Evolutionary conservation across 1,284 basidiomycete species (phyloP).

Genomic region (Marasmius fiardii): DNA sequence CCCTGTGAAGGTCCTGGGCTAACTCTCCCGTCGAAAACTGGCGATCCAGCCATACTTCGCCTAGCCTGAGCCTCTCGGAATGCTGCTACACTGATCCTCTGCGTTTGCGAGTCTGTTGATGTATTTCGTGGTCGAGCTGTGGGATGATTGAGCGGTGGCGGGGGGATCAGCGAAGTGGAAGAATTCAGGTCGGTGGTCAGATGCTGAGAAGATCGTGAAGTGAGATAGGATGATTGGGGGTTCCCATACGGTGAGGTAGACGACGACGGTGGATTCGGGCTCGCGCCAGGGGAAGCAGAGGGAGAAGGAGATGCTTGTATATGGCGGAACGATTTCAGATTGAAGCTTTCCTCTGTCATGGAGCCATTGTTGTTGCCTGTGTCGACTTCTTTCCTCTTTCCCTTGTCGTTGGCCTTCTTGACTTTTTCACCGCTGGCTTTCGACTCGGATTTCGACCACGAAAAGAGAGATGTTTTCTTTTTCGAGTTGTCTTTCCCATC

Average conservation of each 20-base stretch:
- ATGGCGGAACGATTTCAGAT: slow-evolving; percentile 70
- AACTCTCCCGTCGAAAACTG: slow-evolving; percentile 41
- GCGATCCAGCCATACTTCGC: slow-evolving; percentile 57
- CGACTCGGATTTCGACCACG: slow-evolving; percentile 32
- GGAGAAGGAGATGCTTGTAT: slow-evolving; percentile 36
- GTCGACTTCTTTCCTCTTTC: slow-evolving; percentile 28
- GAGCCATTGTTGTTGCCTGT: slow-evolving; percentile 20
- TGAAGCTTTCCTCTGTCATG: slow-evolving; percentile 37
- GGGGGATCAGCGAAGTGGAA: slow-evolving; percentile 22
- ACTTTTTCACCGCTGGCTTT: slow-evolving; percentile 15
- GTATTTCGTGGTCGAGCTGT: slow-evolving; percentile 47
- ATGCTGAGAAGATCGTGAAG: slow-evolving; percentile 15
- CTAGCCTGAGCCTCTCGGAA: slow-evolving; percentile 74
- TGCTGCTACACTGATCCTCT: slow-evolving; percentile 73
- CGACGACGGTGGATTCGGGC: slow-evolving; percentile 19
- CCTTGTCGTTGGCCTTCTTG: slow-evolving; percentile 30
- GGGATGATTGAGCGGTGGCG: slow-evolving; percentile 16
- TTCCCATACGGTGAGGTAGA: slow-evolving; percentile 15
- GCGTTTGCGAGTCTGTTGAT: slow-evolving; percentile 56
- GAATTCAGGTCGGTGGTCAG: slow-evolving; percentile 18
- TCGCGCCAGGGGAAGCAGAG: slow-evolving; percentile 5
- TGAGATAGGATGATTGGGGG: not conserved
- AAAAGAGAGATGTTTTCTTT: slow-evolving; percentile 33
- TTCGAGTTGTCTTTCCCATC: not conserved
- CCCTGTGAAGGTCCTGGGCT: not conserved